Percentiles rank a stretch among this genome's conserved stretches.
phyloP scores from a whole-genome alignment of 163 green algal genomes.

The Scenedesmus sp. region DNA sequence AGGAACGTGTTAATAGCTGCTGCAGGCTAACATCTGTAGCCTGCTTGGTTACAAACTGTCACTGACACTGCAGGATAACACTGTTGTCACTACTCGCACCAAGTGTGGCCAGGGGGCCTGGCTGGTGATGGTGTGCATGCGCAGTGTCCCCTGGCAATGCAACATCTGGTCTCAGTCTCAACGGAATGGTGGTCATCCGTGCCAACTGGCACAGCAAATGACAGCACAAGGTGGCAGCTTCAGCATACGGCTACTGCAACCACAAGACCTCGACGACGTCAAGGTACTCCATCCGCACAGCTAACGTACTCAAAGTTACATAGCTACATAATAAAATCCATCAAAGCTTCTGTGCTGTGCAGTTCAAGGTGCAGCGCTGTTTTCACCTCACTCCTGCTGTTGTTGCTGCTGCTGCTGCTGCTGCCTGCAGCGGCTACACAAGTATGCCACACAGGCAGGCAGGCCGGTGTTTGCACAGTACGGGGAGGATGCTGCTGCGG shows the following conservation, averaged over 20 bases:
- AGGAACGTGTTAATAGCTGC: background rate
- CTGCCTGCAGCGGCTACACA: slow-evolving; percentile 32
- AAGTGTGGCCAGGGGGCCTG: too few species aligned
- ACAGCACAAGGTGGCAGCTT: background rate
- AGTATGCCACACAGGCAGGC: background rate
- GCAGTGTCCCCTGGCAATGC: too few species aligned
- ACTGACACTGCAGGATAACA: background rate
- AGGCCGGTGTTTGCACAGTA: slow-evolving; percentile 37
- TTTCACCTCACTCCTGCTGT: background rate
- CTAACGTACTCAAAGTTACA: background rate
- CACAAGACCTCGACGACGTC: background rate
- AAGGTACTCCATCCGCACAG: background rate
- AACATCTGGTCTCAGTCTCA: too few species aligned
- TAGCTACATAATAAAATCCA: background rate
- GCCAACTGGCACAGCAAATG: background rate
- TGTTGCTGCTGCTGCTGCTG: background rate
- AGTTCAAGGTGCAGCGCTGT: background rate
- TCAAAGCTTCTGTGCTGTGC: background rate
- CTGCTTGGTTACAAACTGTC: too few species aligned
- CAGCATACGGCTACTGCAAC: background rate
- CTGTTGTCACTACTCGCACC: background rate
- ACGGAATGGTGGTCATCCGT: too few species aligned
- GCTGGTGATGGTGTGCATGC: too few species aligned
- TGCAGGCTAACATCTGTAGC: background rate
- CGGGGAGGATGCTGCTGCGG: slow-evolving; percentile 1